These are phyloP conservation scores for Fusarium sp. DNA, from an alignment of 2,329 filamentous ascomycete genomes.

Conservation along the genomic window DNA sequence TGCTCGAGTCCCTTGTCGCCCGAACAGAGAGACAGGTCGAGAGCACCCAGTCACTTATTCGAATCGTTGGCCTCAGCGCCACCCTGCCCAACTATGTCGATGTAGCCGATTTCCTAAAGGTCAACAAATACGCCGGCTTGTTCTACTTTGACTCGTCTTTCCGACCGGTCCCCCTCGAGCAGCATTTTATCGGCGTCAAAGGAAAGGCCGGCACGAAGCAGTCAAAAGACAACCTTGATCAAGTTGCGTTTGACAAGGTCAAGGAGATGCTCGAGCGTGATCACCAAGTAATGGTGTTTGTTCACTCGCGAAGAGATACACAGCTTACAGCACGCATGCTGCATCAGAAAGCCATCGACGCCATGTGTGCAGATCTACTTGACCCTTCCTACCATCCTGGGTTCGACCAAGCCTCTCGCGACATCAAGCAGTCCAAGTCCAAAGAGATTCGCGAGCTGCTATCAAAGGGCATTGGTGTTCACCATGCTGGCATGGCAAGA, in stretches of 20 bases:
- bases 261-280: conserved; percentile 88
- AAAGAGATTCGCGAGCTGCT: conserved; percentile 89
- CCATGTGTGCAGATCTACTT: conserved; percentile 81
- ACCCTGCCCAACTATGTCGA: conserved; percentile 97
- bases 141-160: conserved; percentile 99
- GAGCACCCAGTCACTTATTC: conserved; percentile 95
- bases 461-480: conserved; percentile 89
- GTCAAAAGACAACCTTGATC: conserved; percentile 88
- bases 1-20: conserved; percentile 94
- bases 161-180: conserved; percentile 92
- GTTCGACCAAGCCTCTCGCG: conserved; percentile 80
- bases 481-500: conserved; percentile 96
- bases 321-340: conserved; percentile 86
- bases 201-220: conserved; percentile 84
- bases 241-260: conserved; percentile 91
- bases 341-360: conserved; percentile 84
- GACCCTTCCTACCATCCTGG: conserved; percentile 81
- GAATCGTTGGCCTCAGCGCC: conserved; percentile 93
- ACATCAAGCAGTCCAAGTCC: conserved; percentile 86
- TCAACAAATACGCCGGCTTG: conserved; percentile 89
- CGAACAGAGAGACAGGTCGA: conserved; percentile 96
- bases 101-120: conserved; percentile 95
- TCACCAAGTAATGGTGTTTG: conserved; percentile 99
- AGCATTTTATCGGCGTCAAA: conserved; percentile 96
- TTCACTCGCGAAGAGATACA: conserved; percentile 95